Evolutionary conservation across 2,329 filamentous ascomycete species (phyloP).

Genomic region (Erysiphe pulchra): DNA sequence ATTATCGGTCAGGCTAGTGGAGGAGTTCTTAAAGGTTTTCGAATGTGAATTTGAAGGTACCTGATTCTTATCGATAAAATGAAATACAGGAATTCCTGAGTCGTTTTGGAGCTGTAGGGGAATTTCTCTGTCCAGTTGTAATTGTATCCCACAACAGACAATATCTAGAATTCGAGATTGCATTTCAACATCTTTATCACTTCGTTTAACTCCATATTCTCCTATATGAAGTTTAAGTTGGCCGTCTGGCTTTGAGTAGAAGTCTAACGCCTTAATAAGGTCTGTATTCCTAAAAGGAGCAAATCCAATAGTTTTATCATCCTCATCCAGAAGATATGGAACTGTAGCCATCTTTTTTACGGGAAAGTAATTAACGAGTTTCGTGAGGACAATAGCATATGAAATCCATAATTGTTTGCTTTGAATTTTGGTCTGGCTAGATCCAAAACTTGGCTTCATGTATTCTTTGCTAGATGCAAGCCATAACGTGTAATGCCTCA

Average conservation of each 20-base stretch:
- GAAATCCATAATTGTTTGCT: constrained; percentile 38
- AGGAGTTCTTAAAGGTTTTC: not conserved
- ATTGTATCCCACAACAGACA: constrained; percentile 30
- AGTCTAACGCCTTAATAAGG: constrained; percentile 24
- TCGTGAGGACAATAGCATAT: constrained; percentile 34
- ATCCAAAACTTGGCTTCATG: constrained; percentile 26
- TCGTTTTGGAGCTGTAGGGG: constrained; percentile 16
- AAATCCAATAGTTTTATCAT: constrained; percentile 40
- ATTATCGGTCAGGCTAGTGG: not conserved
- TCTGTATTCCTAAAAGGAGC: constrained; percentile 26
- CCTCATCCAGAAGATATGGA: constrained; percentile 40
- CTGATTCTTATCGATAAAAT: constrained; percentile 25
- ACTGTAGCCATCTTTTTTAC: constrained; percentile 27
- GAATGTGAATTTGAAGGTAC: constrained; percentile 8
- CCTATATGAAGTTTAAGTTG: constrained; percentile 20
- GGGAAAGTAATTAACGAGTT: constrained; percentile 31
- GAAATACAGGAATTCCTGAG: constrained; percentile 16
- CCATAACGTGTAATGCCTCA: constrained; percentile 46
- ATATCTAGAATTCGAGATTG: constrained; percentile 38
- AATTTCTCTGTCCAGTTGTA: constrained; percentile 22
- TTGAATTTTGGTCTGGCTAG: constrained; percentile 18
- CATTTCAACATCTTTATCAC: constrained; percentile 36
- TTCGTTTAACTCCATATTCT: constrained; percentile 23
- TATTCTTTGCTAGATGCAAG: constrained; percentile 25
- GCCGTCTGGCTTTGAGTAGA: constrained; percentile 16